Percentiles rank a stretch among this genome's conserved stretches.
phyloP scores from a whole-genome alignment of 1,284 basidiomycete species.

The Microbotryomycetes sp. region DNA sequence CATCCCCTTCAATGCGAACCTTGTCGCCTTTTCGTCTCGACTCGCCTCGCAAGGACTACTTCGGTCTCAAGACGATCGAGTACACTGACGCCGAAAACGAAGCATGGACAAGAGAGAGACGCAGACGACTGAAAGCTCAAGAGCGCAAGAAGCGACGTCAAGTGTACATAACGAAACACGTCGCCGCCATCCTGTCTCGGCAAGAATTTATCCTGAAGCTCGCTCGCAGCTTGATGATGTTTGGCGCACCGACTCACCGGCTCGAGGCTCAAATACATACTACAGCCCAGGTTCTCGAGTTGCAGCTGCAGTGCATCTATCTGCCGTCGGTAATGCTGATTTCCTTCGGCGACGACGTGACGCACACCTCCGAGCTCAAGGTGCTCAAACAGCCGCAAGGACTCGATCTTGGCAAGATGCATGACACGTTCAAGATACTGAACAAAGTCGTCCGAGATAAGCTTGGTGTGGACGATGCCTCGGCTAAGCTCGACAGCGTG shows the following conservation, averaged over 20 bases:
- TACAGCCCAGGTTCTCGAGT: slow-evolving; percentile 69
- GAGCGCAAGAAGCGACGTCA: not conserved
- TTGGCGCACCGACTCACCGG: slow-evolving; percentile 78
- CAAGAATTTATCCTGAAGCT: slow-evolving; percentile 71
- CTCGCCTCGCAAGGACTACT: not conserved
- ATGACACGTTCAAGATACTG: slow-evolving; percentile 66
- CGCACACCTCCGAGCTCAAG: slow-evolving; percentile 58
- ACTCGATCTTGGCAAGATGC: slow-evolving; percentile 63
- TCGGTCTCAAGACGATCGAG: not conserved
- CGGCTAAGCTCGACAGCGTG: slow-evolving; percentile 53
- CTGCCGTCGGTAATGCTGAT: slow-evolving; percentile 31
- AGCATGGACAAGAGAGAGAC: not conserved
- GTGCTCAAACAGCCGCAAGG: slow-evolving; percentile 67
- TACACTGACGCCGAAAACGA: not conserved
- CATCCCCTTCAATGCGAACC: not conserved
- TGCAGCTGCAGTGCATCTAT: slow-evolving; percentile 67
- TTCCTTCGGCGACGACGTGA: slow-evolving; percentile 40
- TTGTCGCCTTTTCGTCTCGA: not conserved
- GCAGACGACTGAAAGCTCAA: not conserved
- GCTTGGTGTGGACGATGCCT: slow-evolving; percentile 58
- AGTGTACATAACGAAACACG: not conserved
- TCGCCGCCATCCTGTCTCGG: slow-evolving; percentile 55
- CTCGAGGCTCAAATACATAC: slow-evolving; percentile 73
- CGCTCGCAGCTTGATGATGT: slow-evolving; percentile 68
- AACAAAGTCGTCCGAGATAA: slow-evolving; percentile 68